These are phyloP conservation scores for Gossypium ekmanianum DNA, from an alignment of 345 rosid genomes.

Conservation along the genomic window DNA sequence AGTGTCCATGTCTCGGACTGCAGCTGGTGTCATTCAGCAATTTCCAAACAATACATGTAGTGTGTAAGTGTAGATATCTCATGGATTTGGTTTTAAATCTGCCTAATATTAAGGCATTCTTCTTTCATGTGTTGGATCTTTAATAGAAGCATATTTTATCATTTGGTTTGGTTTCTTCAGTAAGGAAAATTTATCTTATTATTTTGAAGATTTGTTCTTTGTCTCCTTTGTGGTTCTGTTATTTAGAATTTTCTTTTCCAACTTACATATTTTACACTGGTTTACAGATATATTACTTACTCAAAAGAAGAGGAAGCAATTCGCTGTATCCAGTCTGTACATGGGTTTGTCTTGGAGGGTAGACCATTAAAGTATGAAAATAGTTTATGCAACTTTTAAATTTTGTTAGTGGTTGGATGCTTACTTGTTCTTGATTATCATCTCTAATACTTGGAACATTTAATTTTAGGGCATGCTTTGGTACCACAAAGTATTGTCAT, in stretches of 20 bases:
- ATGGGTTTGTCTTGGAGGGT: conserved; percentile 86
- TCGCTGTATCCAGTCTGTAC: conserved; percentile 89
- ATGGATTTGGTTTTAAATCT: background rate
- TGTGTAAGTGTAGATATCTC: conserved; percentile 53
- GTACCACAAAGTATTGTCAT: conserved; percentile 93
- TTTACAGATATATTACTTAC: conserved; percentile 72
- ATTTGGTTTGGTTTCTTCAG: background rate
- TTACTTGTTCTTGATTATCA: background rate
- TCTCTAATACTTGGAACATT: conserved; percentile 2
- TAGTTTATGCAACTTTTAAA: background rate
- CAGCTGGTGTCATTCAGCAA: conserved; percentile 79
- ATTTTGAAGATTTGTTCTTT: background rate
- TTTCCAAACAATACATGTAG: conserved; percentile 89
- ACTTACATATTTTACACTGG: background rate
- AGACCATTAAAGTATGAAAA: conserved; percentile 55
- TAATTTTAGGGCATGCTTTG: conserved; percentile 78
- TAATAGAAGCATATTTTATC: background rate
- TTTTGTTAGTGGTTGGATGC: background rate
- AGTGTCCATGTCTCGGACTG: conserved; percentile 83
- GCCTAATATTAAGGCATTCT: background rate
- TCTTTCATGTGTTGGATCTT: background rate
- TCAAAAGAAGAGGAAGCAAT: conserved; percentile 84
- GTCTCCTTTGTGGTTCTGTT: background rate
- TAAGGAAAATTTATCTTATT: background rate
- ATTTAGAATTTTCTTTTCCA: background rate